Evolutionary conservation across 2,329 filamentous ascomycete species (phyloP), one percentile per base, ranked within the genome.

Genomic region (Ophiostoma triangulosporum): DNA sequence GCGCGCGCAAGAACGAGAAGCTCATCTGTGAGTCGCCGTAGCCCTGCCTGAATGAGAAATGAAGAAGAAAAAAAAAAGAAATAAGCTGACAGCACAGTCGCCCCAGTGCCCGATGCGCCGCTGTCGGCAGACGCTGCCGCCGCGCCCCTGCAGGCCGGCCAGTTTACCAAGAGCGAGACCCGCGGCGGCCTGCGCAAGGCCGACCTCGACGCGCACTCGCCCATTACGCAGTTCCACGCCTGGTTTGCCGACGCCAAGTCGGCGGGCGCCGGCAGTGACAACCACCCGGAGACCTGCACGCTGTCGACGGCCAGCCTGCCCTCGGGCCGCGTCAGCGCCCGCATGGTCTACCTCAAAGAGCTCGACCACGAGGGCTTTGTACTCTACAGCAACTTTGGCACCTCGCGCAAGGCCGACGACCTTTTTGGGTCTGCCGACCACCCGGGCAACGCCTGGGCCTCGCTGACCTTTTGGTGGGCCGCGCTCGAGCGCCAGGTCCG

Each of bases 271-370:
- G 9, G 45, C 48, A 38, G 51, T 8, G 77, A 89, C 48, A 72
- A 81, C 46, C 86, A 94, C 60, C 90, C 91, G 1, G 93, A 98
- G 69, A 87, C 93, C 1, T 89, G 88, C 63, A 89, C 84, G 1
- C 75, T 98, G 1, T 85, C 89, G 3, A 98, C 93, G 0, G 89
- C 90, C 0, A 73, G 76, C 24, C 76, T 97, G 4, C 91, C 91
- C 1, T 86, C 81, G 0, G 93, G 93, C 57, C 83, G 86, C 48
- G 86, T 97, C 20, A 88, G 82, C 48, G 83, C 87, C 3, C 87
- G 93, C 56, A 77, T 88, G 60, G 88, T 98, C 35, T 98, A 97
- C 70, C 77, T 98, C 60, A 98, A 98, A 70, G 93, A 97, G 73
- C 80, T 97, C 24, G 90, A 97, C 67, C 68, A 73, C 52, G 62